Percentiles rank a stretch among this genome's conserved stretches.
These are phyloP conservation scores for Saccharomycopsis hybrid DNA, from an alignment of 1,139 yeast species.

Conservation along the genomic window DNA sequence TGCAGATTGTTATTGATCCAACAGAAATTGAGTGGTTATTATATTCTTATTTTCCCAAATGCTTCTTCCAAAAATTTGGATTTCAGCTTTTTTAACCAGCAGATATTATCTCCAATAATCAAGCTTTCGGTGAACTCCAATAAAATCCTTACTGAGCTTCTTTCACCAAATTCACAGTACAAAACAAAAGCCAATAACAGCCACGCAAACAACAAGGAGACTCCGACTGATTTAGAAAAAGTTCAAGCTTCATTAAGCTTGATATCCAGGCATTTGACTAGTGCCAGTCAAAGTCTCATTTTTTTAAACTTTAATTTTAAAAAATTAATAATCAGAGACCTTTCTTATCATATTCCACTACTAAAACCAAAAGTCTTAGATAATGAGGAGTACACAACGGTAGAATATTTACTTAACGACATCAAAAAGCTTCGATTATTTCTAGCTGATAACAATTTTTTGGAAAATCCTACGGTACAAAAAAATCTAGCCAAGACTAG, in stretches of 20 bases:
- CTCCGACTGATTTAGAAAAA: background rate
- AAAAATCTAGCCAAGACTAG: background rate
- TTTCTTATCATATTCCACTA: background rate
- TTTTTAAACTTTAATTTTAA: conserved; percentile 4
- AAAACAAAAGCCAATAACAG: background rate
- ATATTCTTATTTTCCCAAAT: conserved; percentile 8
- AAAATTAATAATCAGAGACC: conserved; percentile 3
- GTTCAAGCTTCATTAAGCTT: background rate
- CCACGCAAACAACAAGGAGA: background rate
- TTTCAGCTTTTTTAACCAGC: conserved; percentile 1
- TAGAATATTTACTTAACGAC: conserved; percentile 8
- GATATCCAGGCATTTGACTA: background rate
- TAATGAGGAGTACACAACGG: conserved; percentile 1
- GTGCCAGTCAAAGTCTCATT: background rate
- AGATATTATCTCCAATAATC: background rate
- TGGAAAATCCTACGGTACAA: background rate
- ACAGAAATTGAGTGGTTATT: conserved; percentile 8
- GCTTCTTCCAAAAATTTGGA: conserved; percentile 3
- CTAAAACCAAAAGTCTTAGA: conserved; percentile 10
- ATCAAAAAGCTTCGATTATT: background rate
- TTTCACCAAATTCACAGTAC: background rate
- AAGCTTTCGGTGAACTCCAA: too few species aligned
- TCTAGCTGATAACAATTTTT: too few species aligned
- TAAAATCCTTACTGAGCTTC: too few species aligned
- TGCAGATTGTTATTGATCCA: conserved; percentile 2